These are phyloP conservation scores for Eucalyptus paniculata DNA, from an alignment of 345 rosid species.

Conservation along the genomic window DNA sequence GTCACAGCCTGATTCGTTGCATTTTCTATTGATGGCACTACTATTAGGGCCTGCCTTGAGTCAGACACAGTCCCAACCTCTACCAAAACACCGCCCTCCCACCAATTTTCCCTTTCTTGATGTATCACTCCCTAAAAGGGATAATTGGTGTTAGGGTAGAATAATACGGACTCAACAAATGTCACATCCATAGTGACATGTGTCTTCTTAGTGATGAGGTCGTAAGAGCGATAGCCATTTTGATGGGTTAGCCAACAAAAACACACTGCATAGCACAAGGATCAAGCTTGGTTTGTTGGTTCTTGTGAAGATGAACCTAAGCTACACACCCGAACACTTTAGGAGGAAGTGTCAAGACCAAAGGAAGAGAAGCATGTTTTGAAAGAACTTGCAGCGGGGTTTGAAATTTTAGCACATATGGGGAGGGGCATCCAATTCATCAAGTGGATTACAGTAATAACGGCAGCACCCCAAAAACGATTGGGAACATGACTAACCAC, in stretches of 20 bases:
- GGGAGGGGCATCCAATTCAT: not conserved
- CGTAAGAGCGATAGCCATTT: rapidly evolving
- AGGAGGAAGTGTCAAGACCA: not conserved
- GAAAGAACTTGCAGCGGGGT: not conserved
- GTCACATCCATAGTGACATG: not conserved
- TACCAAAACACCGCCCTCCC: not conserved
- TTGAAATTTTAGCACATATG: not conserved
- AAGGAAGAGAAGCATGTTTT: not conserved
- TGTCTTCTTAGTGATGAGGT: not conserved
- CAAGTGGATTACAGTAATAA: not conserved
- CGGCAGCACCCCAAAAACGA: not conserved
- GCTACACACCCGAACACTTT: not conserved
- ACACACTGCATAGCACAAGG: rapidly evolving
- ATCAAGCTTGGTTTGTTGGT: not conserved
- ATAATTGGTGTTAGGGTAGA: not conserved
- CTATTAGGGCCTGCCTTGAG: not conserved
- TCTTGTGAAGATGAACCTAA: not conserved
- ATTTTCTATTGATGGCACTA: not conserved
- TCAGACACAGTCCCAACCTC: rapidly evolving
- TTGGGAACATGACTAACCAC: not conserved
- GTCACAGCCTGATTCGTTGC: rapidly evolving
- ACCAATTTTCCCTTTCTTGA: not conserved
- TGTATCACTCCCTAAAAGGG: not conserved
- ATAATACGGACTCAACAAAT: not conserved
- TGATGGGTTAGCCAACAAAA: not conserved